A percentile compares a stretch with the other conserved stretches of the same genome.
phyloP scores from a whole-genome alignment of 768 basidiomycete genomes.

The Suillus sp. region DNA sequence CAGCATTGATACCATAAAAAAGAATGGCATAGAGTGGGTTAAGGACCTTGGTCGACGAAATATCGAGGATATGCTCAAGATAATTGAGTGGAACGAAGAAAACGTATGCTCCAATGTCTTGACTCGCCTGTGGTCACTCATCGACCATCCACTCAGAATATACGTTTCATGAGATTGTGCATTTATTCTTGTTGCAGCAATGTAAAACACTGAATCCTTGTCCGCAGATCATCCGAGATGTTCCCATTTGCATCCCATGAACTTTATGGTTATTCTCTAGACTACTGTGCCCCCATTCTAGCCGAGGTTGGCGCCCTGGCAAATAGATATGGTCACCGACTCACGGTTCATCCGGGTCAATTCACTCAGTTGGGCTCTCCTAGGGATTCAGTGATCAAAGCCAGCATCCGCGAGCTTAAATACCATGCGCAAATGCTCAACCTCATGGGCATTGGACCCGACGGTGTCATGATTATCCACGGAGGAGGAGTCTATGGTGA shows the following conservation, averaged over 20 bases:
- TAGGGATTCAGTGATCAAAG: constrained; percentile 68
- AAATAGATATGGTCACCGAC: constrained; percentile 68
- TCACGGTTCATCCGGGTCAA: constrained; percentile 90
- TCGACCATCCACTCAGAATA: constrained; percentile 43
- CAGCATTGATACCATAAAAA: constrained; percentile 75
- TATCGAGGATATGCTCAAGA: constrained; percentile 63
- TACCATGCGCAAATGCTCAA: constrained; percentile 92
- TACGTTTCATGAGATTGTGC: constrained; percentile 81
- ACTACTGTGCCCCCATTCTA: constrained; percentile 63
- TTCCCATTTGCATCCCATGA: constrained; percentile 90
- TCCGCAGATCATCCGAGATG: constrained; percentile 74
- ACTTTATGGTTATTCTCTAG: constrained; percentile 77
- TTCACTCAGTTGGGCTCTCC: constrained; percentile 84
- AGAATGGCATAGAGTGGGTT: constrained; percentile 80
- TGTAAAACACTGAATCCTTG: constrained; percentile 1
- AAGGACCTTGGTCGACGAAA: constrained; percentile 82
- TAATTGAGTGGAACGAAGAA: constrained; percentile 91
- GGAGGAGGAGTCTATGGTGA: constrained; percentile 86
- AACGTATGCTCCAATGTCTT: constrained; percentile 48
- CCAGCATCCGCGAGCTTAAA: constrained; percentile 75
- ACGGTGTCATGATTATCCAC: constrained; percentile 89
- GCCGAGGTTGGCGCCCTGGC: constrained; percentile 66
- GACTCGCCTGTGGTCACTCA: neutral
- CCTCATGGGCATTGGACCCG: constrained; percentile 76
- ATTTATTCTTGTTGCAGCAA: constrained; percentile 10